Evolutionary conservation across 345 rosid genomes (phyloP).

Genomic region (Salix brachista): DNA sequence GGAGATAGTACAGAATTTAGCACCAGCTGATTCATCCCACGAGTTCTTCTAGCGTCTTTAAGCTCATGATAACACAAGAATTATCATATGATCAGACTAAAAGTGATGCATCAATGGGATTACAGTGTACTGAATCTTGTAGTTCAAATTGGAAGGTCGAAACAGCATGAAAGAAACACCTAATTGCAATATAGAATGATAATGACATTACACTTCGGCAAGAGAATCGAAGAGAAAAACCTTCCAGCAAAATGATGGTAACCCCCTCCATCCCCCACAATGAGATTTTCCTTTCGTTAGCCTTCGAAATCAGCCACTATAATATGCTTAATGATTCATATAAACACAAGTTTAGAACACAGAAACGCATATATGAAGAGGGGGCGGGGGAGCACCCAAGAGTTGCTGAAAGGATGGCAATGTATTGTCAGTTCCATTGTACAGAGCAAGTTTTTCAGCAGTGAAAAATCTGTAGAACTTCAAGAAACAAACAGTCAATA

Average conservation of each 20-base stretch:
- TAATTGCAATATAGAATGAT: neutral
- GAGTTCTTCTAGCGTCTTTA: no score
- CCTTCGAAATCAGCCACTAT: neutral
- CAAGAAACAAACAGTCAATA: neutral
- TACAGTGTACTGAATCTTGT: neutral
- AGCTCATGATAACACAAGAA: neutral
- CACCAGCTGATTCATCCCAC: neutral
- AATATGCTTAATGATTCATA: neutral
- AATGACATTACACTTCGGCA: no score
- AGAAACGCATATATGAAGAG: neutral
- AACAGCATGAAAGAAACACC: neutral
- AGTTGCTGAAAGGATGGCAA: constrained; percentile 76
- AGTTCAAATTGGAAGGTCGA: no score
- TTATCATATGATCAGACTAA: neutral
- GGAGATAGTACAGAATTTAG: neutral
- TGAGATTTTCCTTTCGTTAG: constrained; percentile 78
- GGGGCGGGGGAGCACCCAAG: constrained; percentile 51
- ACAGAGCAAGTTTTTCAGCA: constrained; percentile 60
- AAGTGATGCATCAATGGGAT: neutral
- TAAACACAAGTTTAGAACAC: neutral
- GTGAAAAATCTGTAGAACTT: constrained; percentile 52
- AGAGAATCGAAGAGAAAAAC: constrained; percentile 31
- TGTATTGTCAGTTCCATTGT: constrained; percentile 75
- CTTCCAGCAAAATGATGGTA: constrained; percentile 94
- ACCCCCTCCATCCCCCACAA: constrained; percentile 81